Evolutionary conservation across 495 filamentous ascomycete genomes (phyloP), one percentile per base, ranked within the genome.

Genomic region (Aspergillus steynii): DNA sequence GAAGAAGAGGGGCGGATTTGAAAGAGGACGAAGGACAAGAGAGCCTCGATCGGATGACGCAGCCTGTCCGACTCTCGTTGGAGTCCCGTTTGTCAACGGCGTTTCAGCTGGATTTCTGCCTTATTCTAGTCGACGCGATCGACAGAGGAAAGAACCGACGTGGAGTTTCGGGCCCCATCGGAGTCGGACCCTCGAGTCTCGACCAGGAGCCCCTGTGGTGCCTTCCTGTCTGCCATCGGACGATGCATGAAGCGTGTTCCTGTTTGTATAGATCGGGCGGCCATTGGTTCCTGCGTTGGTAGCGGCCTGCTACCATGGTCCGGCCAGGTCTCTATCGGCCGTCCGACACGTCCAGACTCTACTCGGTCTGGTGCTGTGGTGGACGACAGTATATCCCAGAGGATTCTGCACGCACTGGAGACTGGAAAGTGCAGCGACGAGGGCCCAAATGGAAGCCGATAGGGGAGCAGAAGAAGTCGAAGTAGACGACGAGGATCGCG

Each of bases 41-140:
- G 42, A 56, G 45, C 46, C 56, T 53, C 53, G 58, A 58, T 50
- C n/a, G 25, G 65, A 68, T 65, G 65, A 68, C 65, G 65, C 65
- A 68, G 62, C 59, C 61, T 54, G 37, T 55, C 37, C 28, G 54
- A 56, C 42, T 50, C 20, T 51, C 53, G 53, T 12, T 50, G 37
- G 37, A 10, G 37, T 42, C 37, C 37, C 15, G 20, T 47, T 15
- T 53, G 34, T 56, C 48, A 29, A 32, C 29, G 37, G 58, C 34
- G 51, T 60, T 51, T 53, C 47, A 58, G 48, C 32, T 34, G 45
- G 56, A 65, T 68, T 68, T 72, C 70, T 68, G 69, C 63, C 65
- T 63, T 42, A 42, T 34, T 5, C 31, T 34, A 9, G 31, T 3
- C 31, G 31, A 7, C 9, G 6, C 31, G 31, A 34, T 42, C 37